Percentiles rank a stretch among this genome's conserved stretches.
Conservation (phyloP, 2,329 filamentous ascomycete species). For the Gremmenia infestans region DNA sequence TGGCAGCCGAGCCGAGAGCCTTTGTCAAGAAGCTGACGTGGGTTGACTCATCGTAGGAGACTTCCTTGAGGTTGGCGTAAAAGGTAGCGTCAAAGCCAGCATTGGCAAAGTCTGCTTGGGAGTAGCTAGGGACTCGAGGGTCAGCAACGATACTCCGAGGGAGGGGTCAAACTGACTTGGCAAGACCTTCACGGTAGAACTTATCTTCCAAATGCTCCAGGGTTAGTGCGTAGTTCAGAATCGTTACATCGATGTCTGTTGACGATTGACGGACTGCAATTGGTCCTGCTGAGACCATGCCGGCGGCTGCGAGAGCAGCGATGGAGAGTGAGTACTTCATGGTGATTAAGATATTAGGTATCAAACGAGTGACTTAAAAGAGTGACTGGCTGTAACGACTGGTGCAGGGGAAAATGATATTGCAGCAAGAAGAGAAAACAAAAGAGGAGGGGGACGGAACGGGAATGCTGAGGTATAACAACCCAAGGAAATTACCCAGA, state of each 20-base stretch:
- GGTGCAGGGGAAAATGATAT: not conserved
- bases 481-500: no score
- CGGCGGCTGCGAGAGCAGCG: slow-evolving; percentile 16
- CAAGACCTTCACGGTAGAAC: slow-evolving; percentile 57
- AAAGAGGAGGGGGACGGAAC: not conserved
- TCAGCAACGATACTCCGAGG: not conserved
- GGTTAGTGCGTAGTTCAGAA: slow-evolving; percentile 44
- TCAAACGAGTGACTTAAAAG: slow-evolving; percentile 3
- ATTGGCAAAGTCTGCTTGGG: slow-evolving; percentile 43
- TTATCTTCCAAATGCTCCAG: slow-evolving; percentile 54
- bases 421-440: not conserved
- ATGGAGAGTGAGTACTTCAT: slow-evolving; percentile 21
- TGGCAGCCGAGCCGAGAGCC: slow-evolving; percentile 41
- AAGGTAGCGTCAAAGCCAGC: slow-evolving; percentile 47
- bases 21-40: slow-evolving; percentile 53
- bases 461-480: not conserved
- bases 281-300: slow-evolving; percentile 15
- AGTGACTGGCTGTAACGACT: slow-evolving; percentile 8
- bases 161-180: slow-evolving; percentile 37
- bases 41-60: slow-evolving; percentile 49
- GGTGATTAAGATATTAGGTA: slow-evolving; percentile 3
- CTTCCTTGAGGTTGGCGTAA: slow-evolving; percentile 52
- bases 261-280: not conserved
- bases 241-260: slow-evolving; percentile 19
- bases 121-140: slow-evolving; percentile 28